Base-by-base conservation (phyloP, 495 filamentous ascomycete genomes). In the Podospora pseudoanserina region DNA sequence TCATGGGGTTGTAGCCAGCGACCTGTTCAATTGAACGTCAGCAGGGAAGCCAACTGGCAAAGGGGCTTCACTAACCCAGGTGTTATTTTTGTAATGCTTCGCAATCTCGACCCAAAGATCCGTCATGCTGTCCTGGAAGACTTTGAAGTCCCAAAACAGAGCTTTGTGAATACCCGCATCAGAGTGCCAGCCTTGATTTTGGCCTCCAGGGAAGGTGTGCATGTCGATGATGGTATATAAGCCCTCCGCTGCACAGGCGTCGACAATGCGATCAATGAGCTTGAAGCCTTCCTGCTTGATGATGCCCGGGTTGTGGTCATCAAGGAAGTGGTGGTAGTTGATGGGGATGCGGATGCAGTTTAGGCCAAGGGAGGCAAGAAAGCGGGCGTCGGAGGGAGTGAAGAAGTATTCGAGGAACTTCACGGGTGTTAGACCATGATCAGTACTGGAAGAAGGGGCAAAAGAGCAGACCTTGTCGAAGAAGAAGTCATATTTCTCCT, bases 1-100 rank as follows among this genome's bases (percentile, higher is more conserved):
- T 90, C 66, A 90, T 81, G 2, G 87, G 87, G 67, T 90, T 89
- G 68, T 89, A 90, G 2, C 88, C 88, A 2, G 88, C 88, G 28
- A 72, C 70, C 39, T 49, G 13, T 49, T 49, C 15, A 13, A 13
- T 49, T 49, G 2, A 13, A 3, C 13, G 13, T 49, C 39, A 49
- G 39, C 13, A 13, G 39, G 39, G 39, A 49, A 13, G 15, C 9
- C 3, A 49, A 16, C 4, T 32, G 39, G 5, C 13, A 11, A 49
- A 49, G 2, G 39, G 39, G 23, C 23, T 11, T 16, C 7, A 16
- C 39, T 49, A 11, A 49, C 39, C 71, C 69, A 78, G 5, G 82
- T 75, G 65, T 90, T 89, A 4, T 75, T 78, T 34, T 74, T 80
- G 71, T 89, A 90, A 30, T 81, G 81, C n/a, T 78, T 76, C 3